Evolutionary conservation across 2,329 filamentous ascomycete species (phyloP), one percentile per base, ranked within the genome.

Genomic region (Calycina herbarum): DNA sequence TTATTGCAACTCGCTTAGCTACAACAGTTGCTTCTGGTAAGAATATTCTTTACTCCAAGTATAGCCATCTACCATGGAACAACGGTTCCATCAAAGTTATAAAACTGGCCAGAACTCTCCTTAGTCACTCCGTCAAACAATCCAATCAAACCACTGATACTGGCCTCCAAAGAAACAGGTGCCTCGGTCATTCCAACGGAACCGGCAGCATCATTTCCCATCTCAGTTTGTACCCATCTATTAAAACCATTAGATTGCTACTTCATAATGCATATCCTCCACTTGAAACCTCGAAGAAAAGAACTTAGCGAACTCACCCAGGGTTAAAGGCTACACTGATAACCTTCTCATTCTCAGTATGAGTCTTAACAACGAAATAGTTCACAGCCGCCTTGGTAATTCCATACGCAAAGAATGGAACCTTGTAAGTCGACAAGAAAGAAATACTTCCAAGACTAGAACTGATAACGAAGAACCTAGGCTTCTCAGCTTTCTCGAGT

Each of bases 401-500:
- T 0, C 78, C 82, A 59, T 85, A 83, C 0, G 76, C 74, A 2
- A 77, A 70, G 56, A 68, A 70, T 0, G 69, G 71, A 0, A 66
- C 61, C 0, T 51, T 60, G 11, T 54, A 17, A 1, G 65, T 56
- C 20, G 65, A 48, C 45, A 71, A 61, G 2, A 27, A 15, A 0
- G 31, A 56, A 15, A 74, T 68, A 7, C 68, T 69, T 1, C 68
- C 73, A 27, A 72, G 38, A 5, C 8, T 73, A 0, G 68, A 66
- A 3, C 76, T 78, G 7, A 79, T 75, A 57, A 82, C 77, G 2
- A 75, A 67, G 11, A 78, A 76, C 51, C 77, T 81, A 0, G 79
- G 78, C 20, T 61, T 61, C 5, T 68, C 31, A 0, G 78, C 69
- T 57, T 73, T 74, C 31, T 75, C 68, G 48, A 84, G 71, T 11